These are phyloP conservation scores for Trichoderma citrinoviride DNA, from an alignment of 2,329 filamentous ascomycete genomes.

Conservation along the genomic window DNA sequence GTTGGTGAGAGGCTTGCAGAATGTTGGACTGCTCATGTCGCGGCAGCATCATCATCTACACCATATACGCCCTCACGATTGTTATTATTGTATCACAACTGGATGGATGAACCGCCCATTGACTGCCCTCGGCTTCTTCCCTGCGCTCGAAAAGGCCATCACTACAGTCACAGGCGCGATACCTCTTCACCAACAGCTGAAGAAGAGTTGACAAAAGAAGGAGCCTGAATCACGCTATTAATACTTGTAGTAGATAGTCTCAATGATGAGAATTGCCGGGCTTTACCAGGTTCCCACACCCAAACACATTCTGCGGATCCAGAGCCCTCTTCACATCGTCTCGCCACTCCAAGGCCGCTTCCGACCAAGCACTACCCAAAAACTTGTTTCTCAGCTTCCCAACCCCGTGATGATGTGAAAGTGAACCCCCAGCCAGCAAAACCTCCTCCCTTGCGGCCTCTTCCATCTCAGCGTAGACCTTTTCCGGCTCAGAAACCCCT, in stretches of 20 bases:
- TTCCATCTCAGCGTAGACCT: neutral
- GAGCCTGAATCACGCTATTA: neutral
- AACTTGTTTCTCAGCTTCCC: neutral
- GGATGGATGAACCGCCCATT: neutral
- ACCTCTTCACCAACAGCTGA: neutral
- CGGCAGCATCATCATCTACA: neutral
- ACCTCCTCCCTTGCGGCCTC: neutral
- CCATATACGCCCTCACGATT: neutral
- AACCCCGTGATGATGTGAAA: slow-evolving; percentile 6
- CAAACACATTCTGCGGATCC: neutral
- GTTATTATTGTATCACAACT: neutral
- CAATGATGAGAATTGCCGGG: neutral
- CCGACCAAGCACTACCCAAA: neutral
- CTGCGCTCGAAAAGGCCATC: neutral
- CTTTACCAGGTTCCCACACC: neutral
- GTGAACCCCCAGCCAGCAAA: neutral
- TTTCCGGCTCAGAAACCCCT: neutral
- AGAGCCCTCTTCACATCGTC: neutral
- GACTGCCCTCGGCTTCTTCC: neutral
- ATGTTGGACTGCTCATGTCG: neutral
- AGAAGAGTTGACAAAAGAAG: neutral
- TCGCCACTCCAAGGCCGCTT: neutral
- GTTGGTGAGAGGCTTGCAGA: neutral
- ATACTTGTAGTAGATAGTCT: neutral
- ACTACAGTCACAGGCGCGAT: neutral